phyloP scores from a whole-genome alignment of 2,329 filamentous ascomycete species.

The Xylariaceae sp. region DNA sequence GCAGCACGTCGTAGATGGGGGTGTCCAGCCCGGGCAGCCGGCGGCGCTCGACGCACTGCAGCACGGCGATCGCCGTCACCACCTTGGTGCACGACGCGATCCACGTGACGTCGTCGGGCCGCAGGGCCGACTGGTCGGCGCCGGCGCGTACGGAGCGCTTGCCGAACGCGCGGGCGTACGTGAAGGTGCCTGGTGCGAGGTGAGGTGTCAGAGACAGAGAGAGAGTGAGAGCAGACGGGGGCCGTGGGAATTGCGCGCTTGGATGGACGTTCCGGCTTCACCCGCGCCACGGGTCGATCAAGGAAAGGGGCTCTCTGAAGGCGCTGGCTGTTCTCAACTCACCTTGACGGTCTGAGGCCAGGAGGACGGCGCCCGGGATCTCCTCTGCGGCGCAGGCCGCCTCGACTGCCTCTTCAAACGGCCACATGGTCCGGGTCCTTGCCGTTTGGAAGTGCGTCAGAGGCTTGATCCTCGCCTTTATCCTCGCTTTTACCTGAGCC shows the following conservation, averaged over 20 bases:
- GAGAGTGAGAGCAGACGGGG: not conserved
- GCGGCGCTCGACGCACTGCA: slow-evolving; percentile 37
- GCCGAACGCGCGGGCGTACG: slow-evolving; percentile 13
- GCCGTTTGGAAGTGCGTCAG: no score
- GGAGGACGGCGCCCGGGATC: slow-evolving; percentile 13
- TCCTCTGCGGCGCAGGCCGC: slow-evolving; percentile 11
- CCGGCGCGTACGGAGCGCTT: slow-evolving; percentile 13
- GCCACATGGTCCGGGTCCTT: slow-evolving; percentile 7
- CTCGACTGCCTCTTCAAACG: slow-evolving; percentile 13
- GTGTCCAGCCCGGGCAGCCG: slow-evolving; percentile 30
- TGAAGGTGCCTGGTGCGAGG: slow-evolving; percentile 6
- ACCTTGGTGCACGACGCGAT: slow-evolving; percentile 26
- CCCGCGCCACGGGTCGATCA: no score
- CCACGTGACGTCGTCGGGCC: slow-evolving; percentile 18
- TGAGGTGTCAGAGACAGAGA: no score
- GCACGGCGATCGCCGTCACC: slow-evolving; percentile 32
- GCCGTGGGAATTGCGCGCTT: not conserved
- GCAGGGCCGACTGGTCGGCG: slow-evolving; percentile 11
- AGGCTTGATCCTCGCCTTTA: no score
- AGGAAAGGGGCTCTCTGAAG: no score
- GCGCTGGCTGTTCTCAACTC: slow-evolving; percentile 1
- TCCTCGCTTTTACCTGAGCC: no score
- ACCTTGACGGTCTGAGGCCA: slow-evolving; percentile 11
- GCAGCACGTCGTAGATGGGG: slow-evolving; percentile 31
- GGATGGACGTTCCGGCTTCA: no score